Evolutionary conservation across 495 filamentous ascomycete species (phyloP), one percentile per base, ranked within the genome.

Genomic region (Recurvomyces mirabilis): DNA sequence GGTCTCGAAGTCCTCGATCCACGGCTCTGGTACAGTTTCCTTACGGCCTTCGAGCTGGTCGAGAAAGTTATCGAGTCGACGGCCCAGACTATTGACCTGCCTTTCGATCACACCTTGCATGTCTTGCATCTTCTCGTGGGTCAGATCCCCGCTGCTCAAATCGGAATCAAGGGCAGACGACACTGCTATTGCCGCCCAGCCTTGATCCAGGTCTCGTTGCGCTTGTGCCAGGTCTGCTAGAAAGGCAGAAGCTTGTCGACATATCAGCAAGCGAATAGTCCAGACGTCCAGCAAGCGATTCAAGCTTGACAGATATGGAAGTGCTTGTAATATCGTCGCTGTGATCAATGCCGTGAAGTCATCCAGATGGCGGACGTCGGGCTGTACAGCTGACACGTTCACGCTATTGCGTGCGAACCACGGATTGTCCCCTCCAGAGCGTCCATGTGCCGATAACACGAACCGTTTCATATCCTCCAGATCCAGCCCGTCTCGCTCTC

Each of bases 401-500:
- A 61, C 54, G 43, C 63, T 62, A 52, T 68, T 73, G 59, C 75
- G 67, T 58, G 65, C 64, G 19, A 71, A 74, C 28, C 68, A 68
- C 40, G 70, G 71, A 43, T 71, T 21, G 24, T 24, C 68, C 47
- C 74, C 76, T 33, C 68, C 65, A 24, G 66, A 67, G 47, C 63
- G 66, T 59, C 79, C 74, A 66, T 91, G 81, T 45, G 79, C 82
- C 68, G 81, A 78, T 43, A 93, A 67, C 50, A 96, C 84, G 60
- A 87, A 85, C 36, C 71, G 74, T 65, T 95, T 95, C 54, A 96
- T 77, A 53, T 93, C 87, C 49, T 94, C 87, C 34, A 98, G 71
- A 41, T 87, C 77, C 35, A 98, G 66, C 31, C 73, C 71, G 17
- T 89, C 84, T 68, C 95, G 75, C 38, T 77, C 80, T 37, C 78